Conservation (phyloP, 106 monocot genomes). For the Posidonia australis region DNA sequence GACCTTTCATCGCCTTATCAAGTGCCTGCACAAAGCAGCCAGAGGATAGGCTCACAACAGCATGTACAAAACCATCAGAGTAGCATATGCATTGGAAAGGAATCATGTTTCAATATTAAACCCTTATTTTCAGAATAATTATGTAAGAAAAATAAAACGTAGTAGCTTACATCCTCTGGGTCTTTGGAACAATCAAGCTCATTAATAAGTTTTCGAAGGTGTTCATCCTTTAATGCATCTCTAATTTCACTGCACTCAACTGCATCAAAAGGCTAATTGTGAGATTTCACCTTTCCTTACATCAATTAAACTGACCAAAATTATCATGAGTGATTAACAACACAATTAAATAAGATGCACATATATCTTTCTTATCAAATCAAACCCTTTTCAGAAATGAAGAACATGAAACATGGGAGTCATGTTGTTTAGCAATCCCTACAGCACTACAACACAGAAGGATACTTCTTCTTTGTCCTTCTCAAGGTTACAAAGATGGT, state of each 20-base stretch:
- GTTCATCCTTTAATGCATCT: constrained; percentile 38
- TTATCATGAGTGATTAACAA: too few species aligned
- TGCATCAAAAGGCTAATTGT: constrained; percentile 5
- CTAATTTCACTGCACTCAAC: constrained; percentile 33
- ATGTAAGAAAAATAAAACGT: not conserved
- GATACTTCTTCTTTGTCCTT: too few species aligned
- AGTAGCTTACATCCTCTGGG: constrained; percentile 32
- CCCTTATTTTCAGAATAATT: not conserved
- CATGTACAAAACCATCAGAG: too few species aligned
- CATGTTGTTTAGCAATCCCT: too few species aligned
- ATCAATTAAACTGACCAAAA: not conserved
- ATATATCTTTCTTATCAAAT: too few species aligned
- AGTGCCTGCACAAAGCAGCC: constrained; percentile 33
- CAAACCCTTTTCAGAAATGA: too few species aligned
- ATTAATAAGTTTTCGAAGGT: constrained; percentile 31
- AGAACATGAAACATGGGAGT: too few species aligned
- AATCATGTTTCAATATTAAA: not conserved
- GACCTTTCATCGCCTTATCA: constrained; percentile 37
- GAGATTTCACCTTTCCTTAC: not conserved
- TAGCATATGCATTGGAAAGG: not conserved
- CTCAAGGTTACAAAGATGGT: too few species aligned
- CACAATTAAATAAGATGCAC: too few species aligned
- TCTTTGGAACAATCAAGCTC: constrained; percentile 42
- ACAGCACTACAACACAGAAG: too few species aligned
- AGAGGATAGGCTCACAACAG: too few species aligned